Conservation (phyloP, 441 rosid species). For the Kokia cookei region DNA sequence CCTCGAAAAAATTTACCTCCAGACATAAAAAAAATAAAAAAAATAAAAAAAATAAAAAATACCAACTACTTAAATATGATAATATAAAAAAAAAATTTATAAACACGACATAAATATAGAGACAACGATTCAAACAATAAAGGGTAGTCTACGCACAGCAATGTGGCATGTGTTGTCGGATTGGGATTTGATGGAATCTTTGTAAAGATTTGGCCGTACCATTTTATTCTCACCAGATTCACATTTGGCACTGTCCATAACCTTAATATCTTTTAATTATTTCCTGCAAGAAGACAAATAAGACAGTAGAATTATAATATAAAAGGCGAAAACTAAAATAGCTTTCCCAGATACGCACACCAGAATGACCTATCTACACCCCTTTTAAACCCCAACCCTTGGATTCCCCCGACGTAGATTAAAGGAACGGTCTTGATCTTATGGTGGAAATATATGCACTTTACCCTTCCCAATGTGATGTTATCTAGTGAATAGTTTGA, state of each 20-base stretch:
- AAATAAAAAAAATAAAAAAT: too few relatives aligned
- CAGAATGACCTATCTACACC: too few relatives aligned
- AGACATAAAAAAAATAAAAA: too few relatives aligned
- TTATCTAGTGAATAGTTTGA: too few relatives aligned
- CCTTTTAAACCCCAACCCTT: neutral
- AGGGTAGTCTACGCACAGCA: neutral
- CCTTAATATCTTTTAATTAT: neutral
- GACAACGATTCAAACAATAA: neutral
- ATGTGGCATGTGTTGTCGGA: neutral
- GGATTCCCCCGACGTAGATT: neutral
- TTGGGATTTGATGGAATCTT: neutral
- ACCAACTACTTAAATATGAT: too few relatives aligned
- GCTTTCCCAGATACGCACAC: neutral
- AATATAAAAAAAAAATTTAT: too few relatives aligned
- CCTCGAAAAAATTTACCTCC: too few relatives aligned
- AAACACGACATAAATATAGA: too few relatives aligned
- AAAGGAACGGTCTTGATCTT: neutral
- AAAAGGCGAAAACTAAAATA: neutral
- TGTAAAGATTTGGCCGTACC: conserved; percentile 6
- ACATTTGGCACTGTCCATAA: neutral
- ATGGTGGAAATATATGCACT: neutral
- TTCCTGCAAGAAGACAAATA: neutral
- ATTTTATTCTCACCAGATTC: neutral
- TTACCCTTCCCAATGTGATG: too few relatives aligned
- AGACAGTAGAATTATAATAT: neutral